Conservation (phyloP, 441 rosid species). For the Pelargonium australe region DNA sequence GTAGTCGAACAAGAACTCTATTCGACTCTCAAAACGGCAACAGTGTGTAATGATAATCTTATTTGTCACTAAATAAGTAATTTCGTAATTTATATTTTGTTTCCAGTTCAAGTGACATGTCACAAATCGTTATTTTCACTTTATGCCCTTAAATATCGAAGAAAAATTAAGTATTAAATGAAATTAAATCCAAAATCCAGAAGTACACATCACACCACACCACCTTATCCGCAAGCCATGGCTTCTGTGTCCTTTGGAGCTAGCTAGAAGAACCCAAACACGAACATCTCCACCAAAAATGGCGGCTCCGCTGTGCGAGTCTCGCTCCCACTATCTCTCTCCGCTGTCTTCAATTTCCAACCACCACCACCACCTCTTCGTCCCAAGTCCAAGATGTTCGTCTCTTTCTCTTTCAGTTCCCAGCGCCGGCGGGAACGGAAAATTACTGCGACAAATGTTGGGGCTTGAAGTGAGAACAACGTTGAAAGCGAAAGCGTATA, state of each 20-base stretch:
- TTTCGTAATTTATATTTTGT: too few relatives aligned
- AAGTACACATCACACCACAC: neutral
- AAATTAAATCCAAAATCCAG: neutral
- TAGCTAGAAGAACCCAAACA: neutral
- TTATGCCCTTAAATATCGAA: too few relatives aligned
- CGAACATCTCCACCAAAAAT: conserved; percentile 20
- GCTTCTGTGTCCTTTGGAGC: neutral
- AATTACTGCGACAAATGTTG: conserved; percentile 5
- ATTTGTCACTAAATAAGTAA: too few relatives aligned
- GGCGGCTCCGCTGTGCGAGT: conserved; percentile 53
- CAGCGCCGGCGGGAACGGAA: conserved; percentile 18
- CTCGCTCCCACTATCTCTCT: conserved; percentile 31
- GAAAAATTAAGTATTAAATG: neutral
- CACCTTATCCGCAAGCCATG: conserved; percentile 11
- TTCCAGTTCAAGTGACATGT: too few relatives aligned
- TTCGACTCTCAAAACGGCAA: too few relatives aligned
- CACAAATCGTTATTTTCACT: too few relatives aligned
- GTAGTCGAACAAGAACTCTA: too few relatives aligned
- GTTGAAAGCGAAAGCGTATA: neutral
- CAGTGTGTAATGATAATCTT: too few relatives aligned
- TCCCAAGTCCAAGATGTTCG: neutral
- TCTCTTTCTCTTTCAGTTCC: neutral
- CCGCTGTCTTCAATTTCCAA: conserved; percentile 33
- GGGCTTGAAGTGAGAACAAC: neutral
- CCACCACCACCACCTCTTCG: conserved; percentile 12